A percentile compares a stretch with the other conserved stretches of the same genome.
Conservation (phyloP, 2,329 filamentous ascomycete genomes). For the Tolypocladium sp. region DNA sequence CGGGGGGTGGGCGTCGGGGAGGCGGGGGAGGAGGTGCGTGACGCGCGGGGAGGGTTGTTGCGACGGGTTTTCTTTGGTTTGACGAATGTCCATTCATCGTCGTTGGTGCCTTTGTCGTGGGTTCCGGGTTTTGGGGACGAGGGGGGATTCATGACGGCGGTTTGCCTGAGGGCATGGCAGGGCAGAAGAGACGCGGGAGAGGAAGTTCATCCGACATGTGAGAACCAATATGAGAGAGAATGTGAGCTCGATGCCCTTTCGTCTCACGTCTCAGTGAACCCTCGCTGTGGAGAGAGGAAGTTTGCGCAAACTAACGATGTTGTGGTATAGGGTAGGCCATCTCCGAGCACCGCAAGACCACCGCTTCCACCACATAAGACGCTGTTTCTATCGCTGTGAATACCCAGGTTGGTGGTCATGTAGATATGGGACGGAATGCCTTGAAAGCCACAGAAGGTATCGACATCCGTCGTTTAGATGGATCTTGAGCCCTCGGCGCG, state of each 20-base stretch:
- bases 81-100: background rate
- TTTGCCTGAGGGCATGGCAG: background rate
- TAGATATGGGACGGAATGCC: too few species aligned
- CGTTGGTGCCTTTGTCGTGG: background rate
- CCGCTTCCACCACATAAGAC: too few species aligned
- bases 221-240: background rate
- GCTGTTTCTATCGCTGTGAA: too few species aligned
- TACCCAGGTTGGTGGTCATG: too few species aligned
- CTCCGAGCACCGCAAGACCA: too few species aligned
- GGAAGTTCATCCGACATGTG: background rate
- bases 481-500: background rate
- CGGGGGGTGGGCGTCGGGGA: background rate
- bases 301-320: too few species aligned
- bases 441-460: background rate
- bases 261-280: too few species aligned
- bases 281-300: too few species aligned
- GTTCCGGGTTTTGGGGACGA: background rate
- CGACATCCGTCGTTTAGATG: background rate
- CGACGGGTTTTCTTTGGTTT: background rate
- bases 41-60: constrained; percentile 2
- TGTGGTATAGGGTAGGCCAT: too few species aligned
- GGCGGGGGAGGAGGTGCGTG: constrained; percentile 1
- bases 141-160: background rate
- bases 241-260: too few species aligned
- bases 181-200: background rate